Base-by-base conservation (phyloP, 2,329 filamentous ascomycete species). In the Atkinsonella texensis region DNA sequence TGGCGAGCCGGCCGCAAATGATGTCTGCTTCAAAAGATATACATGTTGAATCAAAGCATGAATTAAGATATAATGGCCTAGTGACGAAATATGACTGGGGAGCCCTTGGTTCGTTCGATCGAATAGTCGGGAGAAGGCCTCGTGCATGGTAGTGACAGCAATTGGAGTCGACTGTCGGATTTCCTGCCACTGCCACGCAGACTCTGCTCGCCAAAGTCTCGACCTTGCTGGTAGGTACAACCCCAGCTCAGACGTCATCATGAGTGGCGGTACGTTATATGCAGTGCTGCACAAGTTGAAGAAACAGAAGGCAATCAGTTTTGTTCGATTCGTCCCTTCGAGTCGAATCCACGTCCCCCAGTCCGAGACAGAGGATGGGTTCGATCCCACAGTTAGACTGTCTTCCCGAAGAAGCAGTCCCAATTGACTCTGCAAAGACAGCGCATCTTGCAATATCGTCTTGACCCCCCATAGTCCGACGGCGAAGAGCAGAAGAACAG, bases 31-130 rank as follows among this genome's bases (percentile, higher is more conserved):
- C 20, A 85, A 64, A 39, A 87, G 71, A 62, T 83, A 87, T 15
- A 88, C 82, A 55, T 87, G 83, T 58, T 88, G 84, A 11, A 87
- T 75, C 23, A 89, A 63, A 3, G 83, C 83, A 59, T 87, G 83
- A 3, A 88, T 83, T 35, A 89, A 70, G 8, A 86, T 76, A 56
- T 88, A 87, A 58, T 84, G 84, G 1, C 83, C 84, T 7, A 85
- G 65, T 0, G 80, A 79, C 0, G 78, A 80, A 52, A 80, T 69
- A 44, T 74, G 72, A 0, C 71, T 65, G 1, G 74, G 73, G 1
- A 76, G 68, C 0, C 68, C 70, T 54, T 77, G 72, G 1, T 70
- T 68, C 3, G 71, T 67, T 38, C 79, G 73, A 28, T 76, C 71
- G 38, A 84, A 71, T 0, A 83, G 66, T 41, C 75, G 68, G 5